phyloP scores from a whole-genome alignment of 1,284 basidiomycete species.

The Fomitopsis pinicola region DNA sequence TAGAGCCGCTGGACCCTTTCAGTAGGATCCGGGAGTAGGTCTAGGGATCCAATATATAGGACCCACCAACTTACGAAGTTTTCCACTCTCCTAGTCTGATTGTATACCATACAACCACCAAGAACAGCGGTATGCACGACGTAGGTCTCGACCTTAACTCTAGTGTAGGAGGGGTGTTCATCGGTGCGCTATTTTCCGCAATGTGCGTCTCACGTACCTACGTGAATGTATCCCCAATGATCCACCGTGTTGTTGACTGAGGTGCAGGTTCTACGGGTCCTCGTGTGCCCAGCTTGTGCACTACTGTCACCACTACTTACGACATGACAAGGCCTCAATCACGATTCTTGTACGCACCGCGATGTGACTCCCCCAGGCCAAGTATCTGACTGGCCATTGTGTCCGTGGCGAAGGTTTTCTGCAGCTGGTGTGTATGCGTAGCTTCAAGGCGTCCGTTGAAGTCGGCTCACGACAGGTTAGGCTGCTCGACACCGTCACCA shows the following conservation, averaged over 20 bases:
- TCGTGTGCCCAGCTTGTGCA: neutral
- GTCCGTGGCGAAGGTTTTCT: no score
- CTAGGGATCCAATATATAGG: no score
- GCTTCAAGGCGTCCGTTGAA: no score
- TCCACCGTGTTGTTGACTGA: neutral
- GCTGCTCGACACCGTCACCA: neutral
- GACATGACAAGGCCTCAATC: neutral
- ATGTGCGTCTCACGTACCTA: neutral
- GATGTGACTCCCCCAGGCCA: neutral
- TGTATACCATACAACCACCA: no score
- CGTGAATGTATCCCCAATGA: neutral
- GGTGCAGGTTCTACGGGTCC: neutral
- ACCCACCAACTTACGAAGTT: no score
- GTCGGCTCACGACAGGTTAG: neutral
- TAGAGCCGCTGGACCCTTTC: no score
- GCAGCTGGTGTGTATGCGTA: no score
- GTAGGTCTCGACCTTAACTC: neutral
- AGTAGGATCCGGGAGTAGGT: no score
- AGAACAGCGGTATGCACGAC: neutral
- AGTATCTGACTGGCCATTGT: neutral
- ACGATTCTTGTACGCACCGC: neutral
- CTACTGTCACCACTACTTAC: neutral
- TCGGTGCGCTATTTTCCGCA: neutral
- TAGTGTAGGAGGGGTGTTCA: neutral
- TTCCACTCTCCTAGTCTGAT: no score